These are phyloP conservation scores for Candida buenavistaensis DNA, from an alignment of 1,139 yeast genomes.

Conservation along the genomic window DNA sequence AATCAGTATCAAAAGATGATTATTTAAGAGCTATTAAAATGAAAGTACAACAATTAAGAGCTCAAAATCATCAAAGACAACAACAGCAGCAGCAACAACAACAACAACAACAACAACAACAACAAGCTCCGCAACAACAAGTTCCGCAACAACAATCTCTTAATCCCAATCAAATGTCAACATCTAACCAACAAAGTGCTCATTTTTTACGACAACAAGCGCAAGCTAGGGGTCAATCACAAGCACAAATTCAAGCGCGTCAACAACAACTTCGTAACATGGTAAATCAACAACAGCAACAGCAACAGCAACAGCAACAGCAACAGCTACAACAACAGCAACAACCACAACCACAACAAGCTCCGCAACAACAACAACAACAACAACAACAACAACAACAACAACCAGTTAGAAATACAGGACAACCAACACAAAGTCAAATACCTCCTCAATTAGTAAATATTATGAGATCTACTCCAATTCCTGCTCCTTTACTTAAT, in stretches of 20 bases:
- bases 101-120: constrained; percentile 8
- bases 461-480: constrained; percentile 54
- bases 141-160: constrained; percentile 11
- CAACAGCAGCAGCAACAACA: constrained; percentile 10
- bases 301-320: constrained; percentile 50
- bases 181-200: constrained; percentile 14
- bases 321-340: constrained; percentile 6
- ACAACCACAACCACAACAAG: constrained; percentile 6
- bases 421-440: constrained; percentile 6
- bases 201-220: constrained; percentile 50
- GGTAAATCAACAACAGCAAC: constrained; percentile 17
- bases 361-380: constrained; percentile 3
- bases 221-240: constrained; percentile 48
- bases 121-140: constrained; percentile 12
- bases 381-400: constrained; percentile 10
- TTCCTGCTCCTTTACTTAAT: constrained; percentile 71
- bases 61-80: constrained; percentile 15
- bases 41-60: constrained; percentile 40
- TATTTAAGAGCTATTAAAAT: constrained; percentile 40
- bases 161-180: constrained; percentile 7
- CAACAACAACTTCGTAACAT: constrained; percentile 19
- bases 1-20: constrained; percentile 41
- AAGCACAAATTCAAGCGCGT: constrained; percentile 34
- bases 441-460: constrained; percentile 23
- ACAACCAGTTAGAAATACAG: constrained; percentile 3